Evolutionary conservation across 441 rosid genomes (phyloP), one percentile per base, ranked within the genome.

Genomic region (Eruca vesicaria): DNA sequence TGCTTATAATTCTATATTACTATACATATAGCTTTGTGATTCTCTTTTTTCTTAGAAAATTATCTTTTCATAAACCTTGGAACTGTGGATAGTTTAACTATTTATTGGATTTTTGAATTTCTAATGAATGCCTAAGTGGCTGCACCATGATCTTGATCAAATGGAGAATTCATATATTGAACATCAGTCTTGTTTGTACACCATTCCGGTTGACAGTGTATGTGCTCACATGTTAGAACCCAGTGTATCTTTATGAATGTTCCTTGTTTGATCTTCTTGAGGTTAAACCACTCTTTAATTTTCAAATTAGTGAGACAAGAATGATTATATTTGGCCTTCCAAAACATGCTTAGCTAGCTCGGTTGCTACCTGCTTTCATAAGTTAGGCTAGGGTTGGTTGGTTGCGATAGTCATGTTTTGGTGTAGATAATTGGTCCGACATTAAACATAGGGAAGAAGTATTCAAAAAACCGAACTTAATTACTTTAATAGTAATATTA

Each of bases 101-200:
- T 5, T 41, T 62, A 35, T 72, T 18, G 62, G 4, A 28, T 14
- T 59, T 52, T 14, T 75, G 1, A 26, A 28, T 75, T 52, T 6
- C 6, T 15, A 58, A 18, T 55, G 45, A 66, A 18, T 53, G 41
- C 64, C 32, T 55, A 52, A 36, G 38, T 65, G 11, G 57, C 26
- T 63, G 63, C 57, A 72, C 21, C 50, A 28, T 73, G 26, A 18
- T 53, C n/a, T 73, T 66, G 35, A 29, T 57, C 35, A 65, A 10
- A 66, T 31, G 26, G 33, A 28, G 41, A 8, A 15, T n/a, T 29
- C 7, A 28, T 41, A 18, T 18, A 59, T 20, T 6, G 67, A 26
- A 20, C 7, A 45, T 15, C 57, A 65, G 21, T 23, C 35, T 65
- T 38, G 6, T 63, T 48, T 18, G 57, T 50, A 23, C 23, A 50